These are phyloP conservation scores for Sambucus nigra DNA, from an alignment of 129 eudicot genomes.

Conservation along the genomic window DNA sequence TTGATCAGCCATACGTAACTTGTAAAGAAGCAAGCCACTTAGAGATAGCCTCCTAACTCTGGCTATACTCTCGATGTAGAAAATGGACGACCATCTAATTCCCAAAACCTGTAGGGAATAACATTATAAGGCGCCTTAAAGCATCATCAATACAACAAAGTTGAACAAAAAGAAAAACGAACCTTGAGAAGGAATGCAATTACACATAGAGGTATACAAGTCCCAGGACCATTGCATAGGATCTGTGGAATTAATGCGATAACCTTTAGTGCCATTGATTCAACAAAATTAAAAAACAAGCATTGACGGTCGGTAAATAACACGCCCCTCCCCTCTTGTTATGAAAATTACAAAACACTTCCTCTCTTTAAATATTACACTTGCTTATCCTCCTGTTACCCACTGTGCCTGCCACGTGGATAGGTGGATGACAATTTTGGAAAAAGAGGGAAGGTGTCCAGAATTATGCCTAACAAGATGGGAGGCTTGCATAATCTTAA, in stretches of 20 bases:
- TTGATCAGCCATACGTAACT: slow-evolving; percentile 72
- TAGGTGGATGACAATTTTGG: too few species aligned
- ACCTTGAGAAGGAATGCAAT: slow-evolving; percentile 77
- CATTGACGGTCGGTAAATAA: too few species aligned
- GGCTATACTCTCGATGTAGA: slow-evolving; percentile 93
- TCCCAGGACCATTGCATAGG: slow-evolving; percentile 86
- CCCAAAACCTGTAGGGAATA: slow-evolving; percentile 84
- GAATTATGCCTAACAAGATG: too few species aligned
- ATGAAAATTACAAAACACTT: too few species aligned
- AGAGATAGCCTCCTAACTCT: slow-evolving; percentile 74
- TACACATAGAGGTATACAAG: slow-evolving; percentile 69
- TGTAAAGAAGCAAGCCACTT: slow-evolving; percentile 79
- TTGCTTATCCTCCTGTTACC: too few species aligned
- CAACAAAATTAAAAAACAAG: too few species aligned
- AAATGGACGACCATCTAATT: slow-evolving; percentile 81
- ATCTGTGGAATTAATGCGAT: slow-evolving; percentile 28
- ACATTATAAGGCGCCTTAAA: slow-evolving; percentile 2
- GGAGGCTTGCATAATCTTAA: too few species aligned
- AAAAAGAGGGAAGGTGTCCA: too few species aligned
- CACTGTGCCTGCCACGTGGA: too few species aligned
- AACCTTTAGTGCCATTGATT: background rate
- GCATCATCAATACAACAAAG: background rate
- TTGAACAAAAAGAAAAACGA: slow-evolving; percentile 9
- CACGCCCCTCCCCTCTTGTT: too few species aligned
- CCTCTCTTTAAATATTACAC: too few species aligned